Conservation (phyloP, 2,329 filamentous ascomycete genomes). For the Colletotrichum spinosum region DNA sequence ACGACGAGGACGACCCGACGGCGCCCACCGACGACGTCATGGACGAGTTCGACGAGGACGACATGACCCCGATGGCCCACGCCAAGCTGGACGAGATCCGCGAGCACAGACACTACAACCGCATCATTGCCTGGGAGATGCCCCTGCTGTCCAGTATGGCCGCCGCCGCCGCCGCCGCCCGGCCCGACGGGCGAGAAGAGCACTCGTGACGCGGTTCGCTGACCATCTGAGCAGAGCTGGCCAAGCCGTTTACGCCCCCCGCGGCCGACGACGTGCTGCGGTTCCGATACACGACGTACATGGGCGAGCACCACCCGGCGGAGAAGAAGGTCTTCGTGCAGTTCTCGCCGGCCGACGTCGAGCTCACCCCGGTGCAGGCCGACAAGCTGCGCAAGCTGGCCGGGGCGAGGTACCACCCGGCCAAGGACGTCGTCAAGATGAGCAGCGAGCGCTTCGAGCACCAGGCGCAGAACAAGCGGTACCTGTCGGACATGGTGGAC, state of each 20-base stretch:
- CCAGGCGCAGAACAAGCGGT: slow-evolving; percentile 96
- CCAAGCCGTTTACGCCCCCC: slow-evolving; percentile 83
- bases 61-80: slow-evolving; percentile 86
- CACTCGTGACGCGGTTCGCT: background rate
- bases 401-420: slow-evolving; percentile 88
- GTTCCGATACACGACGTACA: slow-evolving; percentile 97
- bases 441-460: slow-evolving; percentile 90
- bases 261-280: slow-evolving; percentile 77
- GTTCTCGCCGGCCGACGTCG: slow-evolving; percentile 81
- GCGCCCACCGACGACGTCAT: slow-evolving; percentile 61
- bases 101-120: slow-evolving; percentile 88
- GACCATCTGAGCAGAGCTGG: slow-evolving; percentile 71
- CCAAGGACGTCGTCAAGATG: slow-evolving; percentile 85
- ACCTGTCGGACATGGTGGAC: slow-evolving; percentile 82
- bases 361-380: slow-evolving; percentile 74
- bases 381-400: slow-evolving; percentile 89
- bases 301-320: slow-evolving; percentile 93
- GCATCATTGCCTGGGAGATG: slow-evolving; percentile 95
- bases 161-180: slow-evolving; percentile 44
- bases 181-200: background rate
- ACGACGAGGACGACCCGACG: slow-evolving; percentile 61
- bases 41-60: slow-evolving; percentile 80
- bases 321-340: slow-evolving; percentile 95
- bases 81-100: slow-evolving; percentile 88
- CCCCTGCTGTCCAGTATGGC: slow-evolving; percentile 83